phyloP scores from a whole-genome alignment of 2,329 filamentous ascomycete genomes.

The Fusarium fujikuroi region DNA sequence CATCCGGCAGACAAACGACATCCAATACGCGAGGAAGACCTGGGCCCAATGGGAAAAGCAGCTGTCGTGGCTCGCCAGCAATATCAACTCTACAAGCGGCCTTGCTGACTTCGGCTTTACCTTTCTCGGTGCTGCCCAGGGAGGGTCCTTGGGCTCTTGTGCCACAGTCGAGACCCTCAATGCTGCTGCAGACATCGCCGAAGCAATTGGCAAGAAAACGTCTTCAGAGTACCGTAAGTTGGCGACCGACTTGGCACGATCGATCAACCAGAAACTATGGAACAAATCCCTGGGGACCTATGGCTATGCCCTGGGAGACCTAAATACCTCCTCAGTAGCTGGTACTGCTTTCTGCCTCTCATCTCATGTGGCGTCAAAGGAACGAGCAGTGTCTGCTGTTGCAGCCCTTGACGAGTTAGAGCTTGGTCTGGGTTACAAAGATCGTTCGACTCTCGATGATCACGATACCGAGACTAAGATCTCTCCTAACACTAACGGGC shows the following conservation, averaged over 20 bases:
- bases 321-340: constrained; percentile 6
- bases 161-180: constrained; percentile 1
- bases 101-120: constrained; percentile 1
- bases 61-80: neutral
- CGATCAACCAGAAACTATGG: constrained; percentile 4
- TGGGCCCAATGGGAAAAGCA: constrained; percentile 7
- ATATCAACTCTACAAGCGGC: neutral
- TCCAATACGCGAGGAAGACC: neutral
- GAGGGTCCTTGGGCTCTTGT: constrained; percentile 2
- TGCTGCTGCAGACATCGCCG: constrained; percentile 9
- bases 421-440: constrained; percentile 1
- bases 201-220: neutral
- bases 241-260: neutral
- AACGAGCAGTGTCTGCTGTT: neutral
- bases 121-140: neutral
- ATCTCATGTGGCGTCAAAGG: neutral
- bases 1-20: constrained; percentile 1
- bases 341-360: constrained; percentile 5
- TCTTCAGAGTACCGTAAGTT: neutral
- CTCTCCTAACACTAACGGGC: constrained; percentile 10
- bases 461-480: neutral
- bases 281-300: constrained; percentile 6
- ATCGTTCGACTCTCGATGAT: neutral
- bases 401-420: neutral
- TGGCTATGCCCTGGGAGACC: neutral